Evolutionary conservation across 257 asterid genomes (phyloP).

Genomic region (Fraxinus pennsylvanica): DNA sequence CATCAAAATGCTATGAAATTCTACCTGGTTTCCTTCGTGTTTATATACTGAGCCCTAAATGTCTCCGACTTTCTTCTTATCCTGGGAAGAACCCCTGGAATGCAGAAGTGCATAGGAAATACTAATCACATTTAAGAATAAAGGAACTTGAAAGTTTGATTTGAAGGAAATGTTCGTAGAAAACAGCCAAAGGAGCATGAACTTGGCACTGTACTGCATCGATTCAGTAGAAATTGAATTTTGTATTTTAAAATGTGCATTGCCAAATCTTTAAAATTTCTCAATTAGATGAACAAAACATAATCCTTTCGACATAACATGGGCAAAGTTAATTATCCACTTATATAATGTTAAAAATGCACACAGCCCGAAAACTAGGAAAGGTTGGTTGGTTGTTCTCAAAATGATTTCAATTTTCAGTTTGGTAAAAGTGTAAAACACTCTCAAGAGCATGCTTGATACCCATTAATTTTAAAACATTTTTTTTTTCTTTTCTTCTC

Average conservation of each 20-base stretch:
- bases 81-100: constrained; percentile 63
- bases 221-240: not conserved
- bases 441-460: too few species aligned
- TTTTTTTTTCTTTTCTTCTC: too few species aligned
- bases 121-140: constrained; percentile 16
- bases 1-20: constrained; percentile 27
- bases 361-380: not conserved
- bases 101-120: constrained; percentile 20
- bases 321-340: not conserved
- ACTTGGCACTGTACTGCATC: not conserved
- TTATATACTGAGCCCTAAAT: constrained; percentile 80
- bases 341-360: not conserved
- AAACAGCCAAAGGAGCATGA: not conserved
- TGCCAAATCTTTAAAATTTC: not conserved
- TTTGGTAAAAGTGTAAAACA: too few species aligned
- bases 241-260: not conserved
- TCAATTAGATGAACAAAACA: not conserved
- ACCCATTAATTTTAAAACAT: too few species aligned
- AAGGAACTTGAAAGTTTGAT: constrained; percentile 2
- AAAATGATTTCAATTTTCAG: too few species aligned
- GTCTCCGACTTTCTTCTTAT: constrained; percentile 89
- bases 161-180: not conserved
- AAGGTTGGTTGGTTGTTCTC: too few species aligned
- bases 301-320: constrained; percentile 4
- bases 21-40: constrained; percentile 79